Conservation (phyloP, 345 rosid species). For the Acer yangbiense region DNA sequence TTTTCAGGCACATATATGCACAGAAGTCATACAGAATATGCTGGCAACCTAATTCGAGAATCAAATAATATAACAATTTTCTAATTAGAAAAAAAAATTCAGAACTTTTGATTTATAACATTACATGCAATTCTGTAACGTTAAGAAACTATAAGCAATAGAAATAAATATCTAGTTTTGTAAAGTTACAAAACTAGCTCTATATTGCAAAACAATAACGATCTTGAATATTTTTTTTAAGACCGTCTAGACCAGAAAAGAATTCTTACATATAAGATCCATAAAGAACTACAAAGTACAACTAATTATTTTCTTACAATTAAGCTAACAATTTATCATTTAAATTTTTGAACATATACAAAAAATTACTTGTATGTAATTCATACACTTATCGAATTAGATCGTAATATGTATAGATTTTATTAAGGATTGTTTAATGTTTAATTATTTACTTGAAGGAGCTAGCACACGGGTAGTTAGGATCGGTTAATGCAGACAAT, state of each 20-base stretch:
- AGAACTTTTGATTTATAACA: too few relatives aligned
- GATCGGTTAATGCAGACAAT: background rate
- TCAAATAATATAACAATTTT: background rate
- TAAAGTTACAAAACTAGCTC: too few relatives aligned
- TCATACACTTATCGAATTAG: background rate
- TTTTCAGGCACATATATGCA: background rate
- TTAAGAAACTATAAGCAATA: too few relatives aligned
- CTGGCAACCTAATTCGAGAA: conserved; percentile 13
- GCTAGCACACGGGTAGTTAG: background rate
- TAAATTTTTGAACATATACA: background rate
- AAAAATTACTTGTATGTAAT: background rate
- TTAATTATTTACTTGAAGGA: background rate
- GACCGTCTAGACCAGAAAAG: too few relatives aligned
- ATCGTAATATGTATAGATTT: too few relatives aligned
- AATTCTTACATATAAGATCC: background rate
- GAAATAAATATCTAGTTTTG: too few relatives aligned
- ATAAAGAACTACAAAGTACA: background rate
- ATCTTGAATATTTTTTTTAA: too few relatives aligned
- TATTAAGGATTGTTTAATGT: background rate
- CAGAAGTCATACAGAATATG: conserved; percentile 8
- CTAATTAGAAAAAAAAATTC: too few relatives aligned
- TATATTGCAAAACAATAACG: too few relatives aligned
- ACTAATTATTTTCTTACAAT: too few relatives aligned
- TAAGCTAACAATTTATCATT: background rate
- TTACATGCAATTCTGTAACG: too few relatives aligned